Base-by-base conservation (phyloP, 2,329 filamentous ascomycete genomes). In the Penicillium sp. region DNA sequence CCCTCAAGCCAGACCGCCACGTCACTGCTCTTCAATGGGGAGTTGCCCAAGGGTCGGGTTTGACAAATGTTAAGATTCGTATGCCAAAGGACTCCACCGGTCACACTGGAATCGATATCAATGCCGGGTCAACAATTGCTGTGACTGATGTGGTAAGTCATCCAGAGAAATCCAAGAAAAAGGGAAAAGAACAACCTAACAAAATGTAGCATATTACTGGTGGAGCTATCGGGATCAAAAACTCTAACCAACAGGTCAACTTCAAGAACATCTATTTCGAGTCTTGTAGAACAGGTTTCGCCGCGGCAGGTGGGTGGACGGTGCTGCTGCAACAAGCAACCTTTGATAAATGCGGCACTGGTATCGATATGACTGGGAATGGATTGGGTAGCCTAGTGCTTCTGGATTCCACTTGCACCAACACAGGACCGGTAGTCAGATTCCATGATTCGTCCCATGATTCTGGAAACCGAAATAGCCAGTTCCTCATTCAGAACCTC, bases 211-310 rank as follows among this genome's bases (percentile, higher is more conserved):
- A 53, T 29, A 65, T 74, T 40, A 58, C 55, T 5, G 70, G 70
- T 23, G 69, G 70, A 27, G 64, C 58, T 0, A 62, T 68, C 13
- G 70, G 70, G 23, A 65, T 74, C 41, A 62, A 63, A 23, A 66
- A 68, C 43, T 66, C 63, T 2, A 70, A 71, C 23, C 70, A 73
- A 27, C 68, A 73, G 47, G 69, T 69, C 53, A 68, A 70, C 39
- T 70, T 72, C 60, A 85, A 85, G 68, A 71, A 75, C 1, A 70
- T 78, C 36, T 82, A 77, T 66, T 89, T 86, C 72, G 81, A 78
- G 58, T 86, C 85, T 63, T 88, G 86, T 65, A 82, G 80, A 3
- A 79, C 78, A 2, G 70, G 75, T 0, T 77, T 87, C 44, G 39
- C 59, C 7, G 77, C 76, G 0, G 76, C 62, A 2, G 70, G 68